Evolutionary conservation across 352 stramenopile species (phyloP).

Genomic region (Phytophthora fragariaefolia): DNA sequence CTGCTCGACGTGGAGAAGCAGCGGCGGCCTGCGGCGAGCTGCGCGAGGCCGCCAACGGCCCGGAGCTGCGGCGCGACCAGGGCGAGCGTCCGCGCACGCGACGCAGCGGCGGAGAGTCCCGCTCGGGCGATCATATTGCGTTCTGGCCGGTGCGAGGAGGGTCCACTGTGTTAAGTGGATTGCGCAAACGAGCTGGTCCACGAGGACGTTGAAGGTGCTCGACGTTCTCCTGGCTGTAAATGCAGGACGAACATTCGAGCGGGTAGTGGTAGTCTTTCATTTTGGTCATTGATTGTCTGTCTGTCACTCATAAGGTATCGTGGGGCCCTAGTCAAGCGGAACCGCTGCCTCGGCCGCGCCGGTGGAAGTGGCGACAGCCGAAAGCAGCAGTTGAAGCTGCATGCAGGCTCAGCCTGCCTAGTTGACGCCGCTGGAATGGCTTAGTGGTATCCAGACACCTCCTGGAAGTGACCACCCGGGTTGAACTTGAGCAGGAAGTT

Average conservation of each 20-base stretch:
- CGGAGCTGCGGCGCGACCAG: slow-evolving; percentile 13
- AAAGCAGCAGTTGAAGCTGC: slow-evolving; percentile 10
- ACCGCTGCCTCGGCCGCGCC: not conserved
- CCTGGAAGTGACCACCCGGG: slow-evolving; percentile 94
- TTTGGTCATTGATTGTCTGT: slow-evolving; percentile 40
- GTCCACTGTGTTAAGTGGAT: too few relatives aligned
- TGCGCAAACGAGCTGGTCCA: slow-evolving; percentile 31
- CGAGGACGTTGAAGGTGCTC: slow-evolving; percentile 9
- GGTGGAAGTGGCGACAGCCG: slow-evolving; percentile 17
- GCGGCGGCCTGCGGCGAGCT: slow-evolving; percentile 17
- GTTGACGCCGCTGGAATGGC: slow-evolving; percentile 3
- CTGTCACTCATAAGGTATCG: slow-evolving; percentile 46
- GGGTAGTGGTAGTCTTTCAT: slow-evolving; percentile 27
- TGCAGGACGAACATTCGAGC: slow-evolving; percentile 8
- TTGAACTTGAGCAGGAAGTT: slow-evolving; percentile 97
- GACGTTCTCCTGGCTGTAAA: too few relatives aligned
- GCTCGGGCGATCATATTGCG: slow-evolving; percentile 28
- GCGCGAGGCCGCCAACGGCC: not conserved
- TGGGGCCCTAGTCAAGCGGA: slow-evolving; percentile 24
- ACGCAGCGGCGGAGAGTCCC: slow-evolving; percentile 1
- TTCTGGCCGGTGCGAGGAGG: too few relatives aligned
- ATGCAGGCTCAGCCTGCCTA: slow-evolving; percentile 8
- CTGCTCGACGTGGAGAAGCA: slow-evolving; percentile 25
- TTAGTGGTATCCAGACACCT: slow-evolving; percentile 91
- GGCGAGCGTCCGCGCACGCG: slow-evolving; percentile 14